Conservation (phyloP, 768 basidiomycete genomes). For the Pisolithus albus region DNA sequence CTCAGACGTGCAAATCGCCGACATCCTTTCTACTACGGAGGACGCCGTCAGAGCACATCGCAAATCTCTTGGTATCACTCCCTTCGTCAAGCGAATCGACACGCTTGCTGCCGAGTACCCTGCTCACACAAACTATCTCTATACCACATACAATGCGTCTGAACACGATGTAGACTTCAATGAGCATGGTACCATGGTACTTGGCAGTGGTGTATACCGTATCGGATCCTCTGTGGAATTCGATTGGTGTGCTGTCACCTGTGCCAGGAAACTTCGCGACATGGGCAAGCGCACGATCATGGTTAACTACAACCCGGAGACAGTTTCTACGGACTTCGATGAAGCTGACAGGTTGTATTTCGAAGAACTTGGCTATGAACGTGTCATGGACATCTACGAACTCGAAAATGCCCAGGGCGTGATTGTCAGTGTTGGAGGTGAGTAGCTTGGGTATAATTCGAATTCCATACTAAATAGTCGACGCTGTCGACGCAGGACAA, state of each 20-base stretch:
- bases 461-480: not conserved
- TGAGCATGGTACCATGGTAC: conserved; percentile 98
- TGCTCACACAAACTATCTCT: conserved; percentile 97
- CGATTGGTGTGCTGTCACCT: conserved; percentile 99
- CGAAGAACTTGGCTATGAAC: conserved; percentile 95
- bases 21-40: conserved; percentile 68
- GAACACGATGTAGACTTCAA: conserved; percentile 93
- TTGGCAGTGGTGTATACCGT: conserved; percentile 96
- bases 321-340: conserved; percentile 98
- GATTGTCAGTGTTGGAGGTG: conserved; percentile 94
- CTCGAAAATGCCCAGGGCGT: conserved; percentile 89
- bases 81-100: conserved; percentile 99
- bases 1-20: conserved; percentile 87
- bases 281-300: conserved; percentile 96
- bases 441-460: conserved; percentile 17
- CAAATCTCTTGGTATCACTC: conserved; percentile 82
- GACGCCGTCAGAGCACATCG: conserved; percentile 75
- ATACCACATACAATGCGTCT: conserved; percentile 97
- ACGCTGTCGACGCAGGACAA: conserved; percentile 53
- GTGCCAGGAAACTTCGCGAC: conserved; percentile 83
- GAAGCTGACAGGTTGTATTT: conserved; percentile 99
- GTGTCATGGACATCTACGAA: conserved; percentile 99
- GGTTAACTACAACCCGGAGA: conserved; percentile 99
- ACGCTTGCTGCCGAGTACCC: conserved; percentile 98
- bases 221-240: conserved; percentile 99